A percentile compares a stretch with the other conserved stretches of the same genome.
Evolutionary conservation across 352 stramenopile species (phyloP).

Genomic region (Globisporangium paroecandrum): DNA sequence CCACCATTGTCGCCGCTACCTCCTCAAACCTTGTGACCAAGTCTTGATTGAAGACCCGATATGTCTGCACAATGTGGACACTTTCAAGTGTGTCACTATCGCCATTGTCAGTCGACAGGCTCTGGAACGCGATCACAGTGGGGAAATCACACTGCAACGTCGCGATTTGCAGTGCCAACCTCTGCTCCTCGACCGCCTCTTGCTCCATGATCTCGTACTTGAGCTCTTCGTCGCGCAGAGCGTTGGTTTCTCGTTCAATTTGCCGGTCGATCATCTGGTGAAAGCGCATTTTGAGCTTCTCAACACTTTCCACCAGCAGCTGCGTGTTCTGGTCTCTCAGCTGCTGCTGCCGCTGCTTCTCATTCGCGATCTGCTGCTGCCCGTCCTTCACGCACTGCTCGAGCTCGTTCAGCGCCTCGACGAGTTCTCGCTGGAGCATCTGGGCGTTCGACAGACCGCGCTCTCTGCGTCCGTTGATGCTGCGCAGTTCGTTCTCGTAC

Average conservation of each 20-base stretch:
- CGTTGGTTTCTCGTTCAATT: slow-evolving; percentile 20
- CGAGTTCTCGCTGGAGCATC: slow-evolving; percentile 63
- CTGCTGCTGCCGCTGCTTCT: slow-evolving; percentile 41
- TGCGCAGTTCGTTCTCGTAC: slow-evolving; percentile 57
- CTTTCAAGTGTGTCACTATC: neutral
- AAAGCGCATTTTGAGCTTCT: slow-evolving; percentile 30
- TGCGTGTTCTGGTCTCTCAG: slow-evolving; percentile 39
- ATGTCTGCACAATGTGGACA: slow-evolving; percentile 38
- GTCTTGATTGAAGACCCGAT: slow-evolving; percentile 44
- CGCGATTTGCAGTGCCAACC: slow-evolving; percentile 30
- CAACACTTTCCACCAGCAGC: slow-evolving; percentile 34
- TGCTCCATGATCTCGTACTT: slow-evolving; percentile 46
- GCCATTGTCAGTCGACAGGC: slow-evolving; percentile 20
- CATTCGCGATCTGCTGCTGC: slow-evolving; percentile 35
- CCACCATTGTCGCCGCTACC: neutral
- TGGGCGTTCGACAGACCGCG: slow-evolving; percentile 42
- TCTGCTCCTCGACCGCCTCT: slow-evolving; percentile 41
- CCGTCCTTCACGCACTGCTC: slow-evolving; percentile 45
- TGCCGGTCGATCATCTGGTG: slow-evolving; percentile 19
- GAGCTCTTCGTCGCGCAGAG: slow-evolving; percentile 29
- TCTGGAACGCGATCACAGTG: slow-evolving; percentile 40
- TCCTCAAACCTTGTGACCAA: slow-evolving; percentile 29
- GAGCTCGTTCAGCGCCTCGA: slow-evolving; percentile 54
- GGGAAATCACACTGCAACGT: slow-evolving; percentile 34
- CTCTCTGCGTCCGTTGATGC: slow-evolving; percentile 38